Evolutionary conservation across 2,329 filamentous ascomycete species (phyloP), one percentile per base, ranked within the genome.

Genomic region (Leptographium lundbergii): DNA sequence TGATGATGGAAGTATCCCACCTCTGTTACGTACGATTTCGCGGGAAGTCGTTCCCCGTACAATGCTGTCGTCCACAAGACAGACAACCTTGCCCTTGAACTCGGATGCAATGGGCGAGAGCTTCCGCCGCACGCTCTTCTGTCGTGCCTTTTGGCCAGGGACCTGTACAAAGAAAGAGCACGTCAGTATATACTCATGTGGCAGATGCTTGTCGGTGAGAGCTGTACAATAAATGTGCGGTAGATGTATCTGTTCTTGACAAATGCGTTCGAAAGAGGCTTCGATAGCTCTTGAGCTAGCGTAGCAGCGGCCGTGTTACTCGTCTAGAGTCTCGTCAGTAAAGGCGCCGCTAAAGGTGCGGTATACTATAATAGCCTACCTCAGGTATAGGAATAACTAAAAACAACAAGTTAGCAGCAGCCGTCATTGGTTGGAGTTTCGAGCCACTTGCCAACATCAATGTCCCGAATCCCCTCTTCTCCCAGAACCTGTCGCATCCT

Each of bases 211-310:
- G 87, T 69, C 7, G 6, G 29, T 6, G 17, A 51, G 39, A 10
- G 17, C 51, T 52, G 3, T 39, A 58, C 57, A 34, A 91, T 92
- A 70, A 92, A 94, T 0, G 89, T 95, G 56, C 89, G 82, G 78
- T 89, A 91, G 61, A 95, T 87, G 70, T 95, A 95, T 57, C 89
- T 81, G 72, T 95, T 95, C 78, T 94, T 95, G 63, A 95, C 85
- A 66, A 95, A 92, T 2, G 85, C 91, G 68, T 89, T 87, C 60
- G 81, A 86, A 67, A 88, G 90, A 1, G 88, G 87, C 69, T 89
- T 91, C 65, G 84, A 80, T 22, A 96, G 78, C 48, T 82, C 78
- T 66, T 85, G 81, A n/a, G 90, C 86, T 29, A 95, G 80, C 54
- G 81, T 83, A 10, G 88, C 82, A 3, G 91, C 90, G 1, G 89